Conservation (phyloP, 139 green algal species). For the Spirogloea muscicola region DNA sequence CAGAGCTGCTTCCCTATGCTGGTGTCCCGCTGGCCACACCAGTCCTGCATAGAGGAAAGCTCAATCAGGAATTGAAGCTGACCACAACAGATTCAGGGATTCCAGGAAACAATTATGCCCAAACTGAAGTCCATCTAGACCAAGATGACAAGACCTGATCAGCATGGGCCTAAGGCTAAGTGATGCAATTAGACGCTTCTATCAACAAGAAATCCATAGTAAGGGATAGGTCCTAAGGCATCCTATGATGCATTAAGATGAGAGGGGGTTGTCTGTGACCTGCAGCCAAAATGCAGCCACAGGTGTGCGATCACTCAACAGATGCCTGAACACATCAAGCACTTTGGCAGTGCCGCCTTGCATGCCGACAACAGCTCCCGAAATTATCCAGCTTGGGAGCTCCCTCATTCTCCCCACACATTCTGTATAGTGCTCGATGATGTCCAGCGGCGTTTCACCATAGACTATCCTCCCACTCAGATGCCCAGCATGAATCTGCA, state of each 20-base stretch:
- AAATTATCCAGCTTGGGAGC: not conserved
- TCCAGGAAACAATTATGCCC: too few species aligned
- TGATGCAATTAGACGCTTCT: too few species aligned
- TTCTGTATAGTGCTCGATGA: not conserved
- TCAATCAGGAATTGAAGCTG: too few species aligned
- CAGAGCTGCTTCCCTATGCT: not conserved
- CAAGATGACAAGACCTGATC: too few species aligned
- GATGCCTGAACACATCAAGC: not conserved
- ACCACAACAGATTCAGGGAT: too few species aligned
- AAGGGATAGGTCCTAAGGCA: too few species aligned
- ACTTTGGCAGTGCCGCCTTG: not conserved
- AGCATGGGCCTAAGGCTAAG: too few species aligned
- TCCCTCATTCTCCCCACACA: not conserved
- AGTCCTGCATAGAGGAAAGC: too few species aligned
- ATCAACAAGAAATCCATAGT: too few species aligned
- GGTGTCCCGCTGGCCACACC: not conserved
- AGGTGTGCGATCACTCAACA: not conserved
- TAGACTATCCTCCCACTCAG: not conserved
- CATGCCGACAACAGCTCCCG: not conserved
- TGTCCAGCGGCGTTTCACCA: not conserved
- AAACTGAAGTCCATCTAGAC: too few species aligned
- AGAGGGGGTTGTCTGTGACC: too few species aligned
- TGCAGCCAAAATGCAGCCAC: not conserved
- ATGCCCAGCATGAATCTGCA: not conserved
- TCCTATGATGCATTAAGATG: too few species aligned